Base-by-base conservation (phyloP, 345 rosid genomes). In the Ceriops decandra region DNA sequence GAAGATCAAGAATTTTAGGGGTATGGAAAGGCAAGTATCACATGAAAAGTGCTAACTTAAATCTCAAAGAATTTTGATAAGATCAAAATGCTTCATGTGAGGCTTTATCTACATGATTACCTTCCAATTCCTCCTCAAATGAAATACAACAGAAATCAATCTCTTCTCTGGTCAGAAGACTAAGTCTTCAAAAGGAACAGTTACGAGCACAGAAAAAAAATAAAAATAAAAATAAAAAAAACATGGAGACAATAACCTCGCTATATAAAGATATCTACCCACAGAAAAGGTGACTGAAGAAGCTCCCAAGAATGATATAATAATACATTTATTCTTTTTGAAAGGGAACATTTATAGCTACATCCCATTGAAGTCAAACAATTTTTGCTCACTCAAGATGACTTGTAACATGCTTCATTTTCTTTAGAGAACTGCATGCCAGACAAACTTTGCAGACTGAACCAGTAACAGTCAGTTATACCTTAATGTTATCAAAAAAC, bases 1-100 rank as follows among this genome's bases (percentile, higher is more conserved):
- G 17, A 54, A 62, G 19, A 51, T 75, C 32, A 68, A 68, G 74
- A 60, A 28, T 28, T 28, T 60, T 56, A 32, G 47, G 13, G 61
- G 62, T 57, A n/a, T 15, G 4, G 2, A 51, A 28, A 30, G 24
- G 53, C 58, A 71, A 64, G 28, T 47, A 53, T 22, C 42, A 49
- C 24, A 66, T 36, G 52, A 63, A 27, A 33, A 33, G 47, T 16
- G n/a, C 24, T 13, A 49, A 56, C 59, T 8, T 22, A 56, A 56
- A 27, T 6, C 22, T 42, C 49, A 26, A 51, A 60, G 60, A 49
- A 42, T 28, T 46, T 16, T 31, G 15, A 21, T 53, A 62, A 67
- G 64, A 42, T 16, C 56, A 32, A 63, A 36, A 33, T 33, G 47
- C 30, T 38, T 27, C 56, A 36, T 54, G 46, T 19, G n/a, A 28